Base-by-base conservation (phyloP, 495 filamentous ascomycete species). In the Hypoxylon lienhwacheense region DNA sequence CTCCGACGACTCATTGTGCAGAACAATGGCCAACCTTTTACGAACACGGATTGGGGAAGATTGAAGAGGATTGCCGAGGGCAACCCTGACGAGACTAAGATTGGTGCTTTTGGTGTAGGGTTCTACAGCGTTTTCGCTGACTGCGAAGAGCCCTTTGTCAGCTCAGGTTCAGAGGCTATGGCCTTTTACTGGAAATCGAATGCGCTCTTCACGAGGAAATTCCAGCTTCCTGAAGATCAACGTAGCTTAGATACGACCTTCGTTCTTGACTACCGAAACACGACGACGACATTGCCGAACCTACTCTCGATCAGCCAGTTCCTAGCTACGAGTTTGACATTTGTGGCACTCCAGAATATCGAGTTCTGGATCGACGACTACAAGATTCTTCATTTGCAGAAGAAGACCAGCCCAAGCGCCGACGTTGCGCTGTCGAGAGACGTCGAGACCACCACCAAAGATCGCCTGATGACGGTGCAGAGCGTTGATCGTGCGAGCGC, bases 121-220 rank as follows among this genome's bases (percentile, higher is more conserved):
- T 97, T 99, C 70, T 99, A 99, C 75, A 93, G 89, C 68, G 93
- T 97, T 25, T 99, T 99, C 70, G 88, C 93, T 54, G 93, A 97
- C 65, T 97, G 91, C 65, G 95, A 99, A 66, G 90, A 96, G 61
- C 95, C 95, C 3, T 96, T 97, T 67, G 86, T 97, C 43, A 90
- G 86, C 35, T 97, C 92, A 0, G 95, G 93, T 1, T 81, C 80
- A 41, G 82, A 93, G 64, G 91, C 89, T 16, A 95, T 99, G 88
- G 92, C 92, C 7, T 99, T 99, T 67, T 97, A 96, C 72, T 99
- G 95, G 95, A 97, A 95, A 68, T 88, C 85, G 12, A 95, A 97
- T 68, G 87, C 88, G 5, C 77, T 99, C 3, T 97, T 93, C 66
- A 99, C 95, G 3, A 85, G 90, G 60, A 82, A 85, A 42, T 71